A percentile compares a stretch with the other conserved stretches of the same genome.
These are phyloP conservation scores for Xylariaceae sp. DNA, from an alignment of 2,329 filamentous ascomycete species.

Conservation along the genomic window DNA sequence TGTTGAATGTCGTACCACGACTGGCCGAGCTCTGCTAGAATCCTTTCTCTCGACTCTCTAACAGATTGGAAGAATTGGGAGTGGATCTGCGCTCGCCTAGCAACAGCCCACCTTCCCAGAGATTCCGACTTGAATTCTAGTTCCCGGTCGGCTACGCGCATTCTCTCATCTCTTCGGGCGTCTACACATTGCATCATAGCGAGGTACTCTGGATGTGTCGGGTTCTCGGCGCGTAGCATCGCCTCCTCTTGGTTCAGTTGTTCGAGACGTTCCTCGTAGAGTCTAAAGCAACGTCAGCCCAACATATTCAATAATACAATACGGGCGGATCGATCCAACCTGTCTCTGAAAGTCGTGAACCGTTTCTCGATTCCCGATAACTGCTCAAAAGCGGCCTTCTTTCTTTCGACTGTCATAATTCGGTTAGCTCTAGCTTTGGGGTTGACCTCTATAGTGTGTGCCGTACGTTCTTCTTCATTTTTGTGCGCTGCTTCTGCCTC, in stretches of 20 bases:
- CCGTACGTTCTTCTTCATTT: constrained; percentile 68
- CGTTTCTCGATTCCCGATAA: constrained; percentile 82
- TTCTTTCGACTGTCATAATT: constrained; percentile 67
- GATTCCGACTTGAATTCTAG: constrained; percentile 74
- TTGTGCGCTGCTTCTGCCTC: constrained; percentile 61
- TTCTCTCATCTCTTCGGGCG: constrained; percentile 77
- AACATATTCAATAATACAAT: constrained; percentile 25
- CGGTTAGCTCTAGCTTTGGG: constrained; percentile 31
- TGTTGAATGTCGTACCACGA: constrained; percentile 93
- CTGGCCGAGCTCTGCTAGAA: constrained; percentile 79
- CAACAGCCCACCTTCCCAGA: constrained; percentile 74
- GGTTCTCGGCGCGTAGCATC: constrained; percentile 59
- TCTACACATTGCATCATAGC: constrained; percentile 88
- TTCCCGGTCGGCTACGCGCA: constrained; percentile 74
- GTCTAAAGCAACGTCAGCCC: constrained; percentile 49
- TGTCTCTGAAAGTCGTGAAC: constrained; percentile 83
- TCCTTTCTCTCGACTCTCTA: constrained; percentile 78
- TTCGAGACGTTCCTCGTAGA: constrained; percentile 86
- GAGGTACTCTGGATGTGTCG: constrained; percentile 89
- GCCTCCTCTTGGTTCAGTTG: constrained; percentile 74
- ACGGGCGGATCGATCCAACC: constrained; percentile 48
- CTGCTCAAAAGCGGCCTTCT: constrained; percentile 78
- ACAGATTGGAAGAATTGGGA: constrained; percentile 88
- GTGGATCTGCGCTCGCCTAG: constrained; percentile 82
- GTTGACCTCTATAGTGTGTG: constrained; percentile 3